These are phyloP conservation scores for Pyrenula aspistea DNA, from an alignment of 495 filamentous ascomycete genomes.

Conservation along the genomic window DNA sequence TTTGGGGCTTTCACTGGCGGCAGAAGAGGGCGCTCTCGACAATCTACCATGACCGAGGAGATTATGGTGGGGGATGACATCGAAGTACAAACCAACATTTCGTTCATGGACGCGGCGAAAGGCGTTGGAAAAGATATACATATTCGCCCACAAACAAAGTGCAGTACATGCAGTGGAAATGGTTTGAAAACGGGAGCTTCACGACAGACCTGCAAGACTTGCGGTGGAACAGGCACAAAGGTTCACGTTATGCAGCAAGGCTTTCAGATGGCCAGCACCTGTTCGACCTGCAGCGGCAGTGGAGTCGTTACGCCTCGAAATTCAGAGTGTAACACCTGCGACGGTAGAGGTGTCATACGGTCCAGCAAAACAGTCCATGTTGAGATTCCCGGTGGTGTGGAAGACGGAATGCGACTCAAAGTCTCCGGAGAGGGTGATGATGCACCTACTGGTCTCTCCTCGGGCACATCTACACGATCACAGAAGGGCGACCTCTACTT, in stretches of 20 bases:
- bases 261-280: slow-evolving; percentile 91
- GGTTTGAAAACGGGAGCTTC: slow-evolving; percentile 75
- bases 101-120: slow-evolving; percentile 93
- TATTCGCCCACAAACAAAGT: slow-evolving; percentile 65
- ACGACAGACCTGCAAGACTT: slow-evolving; percentile 59
- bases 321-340: slow-evolving; percentile 65
- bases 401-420: slow-evolving; percentile 85
- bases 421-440: slow-evolving; percentile 77
- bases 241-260: slow-evolving; percentile 83
- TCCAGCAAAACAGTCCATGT: slow-evolving; percentile 70
- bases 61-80: slow-evolving; percentile 83
- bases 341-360: slow-evolving; percentile 64
- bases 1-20: slow-evolving; percentile 76
- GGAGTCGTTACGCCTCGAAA: slow-evolving; percentile 63
- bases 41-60: slow-evolving; percentile 57
- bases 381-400: slow-evolving; percentile 87
- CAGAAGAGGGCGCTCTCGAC: slow-evolving; percentile 38
- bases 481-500: slow-evolving; percentile 79
- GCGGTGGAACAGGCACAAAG: slow-evolving; percentile 74
- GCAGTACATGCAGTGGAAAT: slow-evolving; percentile 67
- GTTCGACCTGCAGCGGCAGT: slow-evolving; percentile 63
- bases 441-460: slow-evolving; percentile 54
- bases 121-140: slow-evolving; percentile 67
- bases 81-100: slow-evolving; percentile 81
- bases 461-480: slow-evolving; percentile 43